Evolutionary conservation across 257 asterid genomes (phyloP).

Genomic region (Plectranthus barbatus): DNA sequence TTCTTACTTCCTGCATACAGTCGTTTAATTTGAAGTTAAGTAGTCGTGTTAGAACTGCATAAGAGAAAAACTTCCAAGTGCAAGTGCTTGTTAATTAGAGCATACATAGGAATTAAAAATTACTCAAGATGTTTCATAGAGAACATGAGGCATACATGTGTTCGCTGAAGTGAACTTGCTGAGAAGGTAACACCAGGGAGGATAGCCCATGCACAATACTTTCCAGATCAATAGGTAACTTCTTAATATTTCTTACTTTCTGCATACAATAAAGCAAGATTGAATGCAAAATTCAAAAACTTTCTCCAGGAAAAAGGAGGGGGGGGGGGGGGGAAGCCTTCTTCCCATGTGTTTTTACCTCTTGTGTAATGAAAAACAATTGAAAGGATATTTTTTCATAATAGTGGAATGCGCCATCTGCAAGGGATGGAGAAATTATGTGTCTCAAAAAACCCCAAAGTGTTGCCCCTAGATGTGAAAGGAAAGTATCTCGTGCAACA

Average conservation of each 20-base stretch:
- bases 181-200: conserved; percentile 72
- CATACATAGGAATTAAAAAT: background rate
- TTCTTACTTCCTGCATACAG: background rate
- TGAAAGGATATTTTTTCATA: conserved; percentile 91
- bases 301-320: background rate
- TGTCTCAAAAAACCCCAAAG: conserved; percentile 97
- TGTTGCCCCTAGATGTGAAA: conserved; percentile 94
- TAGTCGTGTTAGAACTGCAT: background rate
- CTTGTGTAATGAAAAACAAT: conserved; percentile 83
- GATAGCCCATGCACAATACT: conserved; percentile 70
- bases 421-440: conserved; percentile 87
- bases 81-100: conserved; percentile 1
- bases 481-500: conserved; percentile 94
- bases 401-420: conserved; percentile 97
- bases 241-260: conserved; percentile 52
- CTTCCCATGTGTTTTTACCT: conserved; percentile 43
- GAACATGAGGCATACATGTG: conserved; percentile 54
- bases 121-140: conserved; percentile 7
- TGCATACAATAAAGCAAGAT: conserved; percentile 28
- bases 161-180: conserved; percentile 69
- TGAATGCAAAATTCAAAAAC: background rate
- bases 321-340: too few relatives aligned
- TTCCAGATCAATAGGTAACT: conserved; percentile 76
- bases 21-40: background rate
- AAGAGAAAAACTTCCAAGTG: background rate